phyloP scores from a whole-genome alignment of 352 stramenopile species.

The Globisporangium acanthophoron region DNA sequence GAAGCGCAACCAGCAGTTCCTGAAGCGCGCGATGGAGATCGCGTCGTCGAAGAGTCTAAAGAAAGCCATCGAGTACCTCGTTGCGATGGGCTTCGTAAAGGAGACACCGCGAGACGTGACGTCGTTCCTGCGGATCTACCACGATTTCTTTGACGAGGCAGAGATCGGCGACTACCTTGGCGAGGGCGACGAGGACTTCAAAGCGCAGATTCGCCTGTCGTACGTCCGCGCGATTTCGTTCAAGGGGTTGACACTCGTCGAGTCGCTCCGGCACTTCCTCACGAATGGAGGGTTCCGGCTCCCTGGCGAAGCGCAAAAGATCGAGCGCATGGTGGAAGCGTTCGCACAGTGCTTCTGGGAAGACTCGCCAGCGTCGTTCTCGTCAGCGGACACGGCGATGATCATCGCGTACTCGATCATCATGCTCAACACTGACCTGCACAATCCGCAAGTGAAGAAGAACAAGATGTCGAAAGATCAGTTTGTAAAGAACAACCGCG shows the following conservation, averaged over 20 bases:
- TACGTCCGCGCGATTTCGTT: slow-evolving; percentile 96
- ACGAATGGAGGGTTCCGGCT: slow-evolving; percentile 96
- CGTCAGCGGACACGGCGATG: slow-evolving; percentile 81
- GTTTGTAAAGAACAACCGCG: slow-evolving; percentile 97
- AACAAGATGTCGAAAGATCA: slow-evolving; percentile 97
- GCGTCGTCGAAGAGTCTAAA: slow-evolving; percentile 78
- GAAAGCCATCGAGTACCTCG: slow-evolving; percentile 81
- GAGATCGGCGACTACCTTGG: slow-evolving; percentile 95
- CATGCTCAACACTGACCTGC: slow-evolving; percentile 88
- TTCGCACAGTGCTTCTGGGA: slow-evolving; percentile 98
- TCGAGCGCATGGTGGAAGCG: slow-evolving; percentile 96
- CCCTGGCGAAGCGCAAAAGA: slow-evolving; percentile 97
- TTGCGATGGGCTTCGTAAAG: slow-evolving; percentile 85
- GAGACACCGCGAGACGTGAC: slow-evolving; percentile 87
- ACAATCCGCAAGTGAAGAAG: slow-evolving; percentile 89
- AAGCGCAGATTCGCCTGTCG: slow-evolving; percentile 91
- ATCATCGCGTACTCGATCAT: slow-evolving; percentile 91
- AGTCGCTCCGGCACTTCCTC: slow-evolving; percentile 95
- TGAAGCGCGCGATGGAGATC: slow-evolving; percentile 80
- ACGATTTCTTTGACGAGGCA: slow-evolving; percentile 88
- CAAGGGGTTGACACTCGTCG: slow-evolving; percentile 96
- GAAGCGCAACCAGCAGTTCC: slow-evolving; percentile 72
- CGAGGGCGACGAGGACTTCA: slow-evolving; percentile 87
- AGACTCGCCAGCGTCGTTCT: slow-evolving; percentile 82
- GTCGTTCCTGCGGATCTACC: slow-evolving; percentile 93